These are phyloP conservation scores for Notholithocarpus densiflorus DNA, from an alignment of 306 rosid species.

Conservation along the genomic window DNA sequence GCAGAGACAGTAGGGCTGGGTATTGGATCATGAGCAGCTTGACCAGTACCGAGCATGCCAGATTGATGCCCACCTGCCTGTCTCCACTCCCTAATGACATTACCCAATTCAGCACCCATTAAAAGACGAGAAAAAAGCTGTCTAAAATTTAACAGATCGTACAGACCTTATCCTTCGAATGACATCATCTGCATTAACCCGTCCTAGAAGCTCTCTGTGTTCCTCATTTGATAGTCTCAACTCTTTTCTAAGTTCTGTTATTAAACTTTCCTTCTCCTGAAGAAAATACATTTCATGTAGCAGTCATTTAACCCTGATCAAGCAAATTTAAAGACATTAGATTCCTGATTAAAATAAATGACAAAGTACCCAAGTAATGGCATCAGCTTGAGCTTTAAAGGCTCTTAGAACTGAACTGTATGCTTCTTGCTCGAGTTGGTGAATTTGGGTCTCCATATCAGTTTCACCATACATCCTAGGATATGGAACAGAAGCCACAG, in stretches of 20 bases:
- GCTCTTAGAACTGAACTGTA: conserved; percentile 92
- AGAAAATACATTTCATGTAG: conserved; percentile 48
- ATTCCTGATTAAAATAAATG: conserved; percentile 30
- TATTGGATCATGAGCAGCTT: conserved; percentile 65
- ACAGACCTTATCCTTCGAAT: conserved; percentile 74
- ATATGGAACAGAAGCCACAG: conserved; percentile 58
- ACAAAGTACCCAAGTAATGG: conserved; percentile 87
- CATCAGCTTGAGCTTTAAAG: conserved; percentile 98
- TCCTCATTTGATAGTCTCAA: conserved; percentile 91
- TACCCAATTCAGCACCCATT: conserved; percentile 20
- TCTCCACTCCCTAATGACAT: conserved; percentile 82
- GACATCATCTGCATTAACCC: conserved; percentile 87
- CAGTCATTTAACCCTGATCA: conserved; percentile 55
- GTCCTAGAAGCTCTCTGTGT: conserved; percentile 87
- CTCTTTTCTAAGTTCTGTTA: conserved; percentile 90
- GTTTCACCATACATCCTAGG: conserved; percentile 76
- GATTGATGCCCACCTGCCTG: conserved; percentile 77
- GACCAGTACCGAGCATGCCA: conserved; percentile 52
- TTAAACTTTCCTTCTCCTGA: conserved; percentile 93
- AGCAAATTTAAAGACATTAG: conserved; percentile 29
- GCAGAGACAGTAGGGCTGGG: conserved; percentile 87
- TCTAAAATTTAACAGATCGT: conserved; percentile 15
- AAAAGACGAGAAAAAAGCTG: conserved; percentile 13
- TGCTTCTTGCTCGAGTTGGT: conserved; percentile 94
- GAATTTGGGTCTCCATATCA: conserved; percentile 90